These are phyloP conservation scores for Rhododendron ferrugineum DNA, from an alignment of 148 eudicot species.

Conservation along the genomic window DNA sequence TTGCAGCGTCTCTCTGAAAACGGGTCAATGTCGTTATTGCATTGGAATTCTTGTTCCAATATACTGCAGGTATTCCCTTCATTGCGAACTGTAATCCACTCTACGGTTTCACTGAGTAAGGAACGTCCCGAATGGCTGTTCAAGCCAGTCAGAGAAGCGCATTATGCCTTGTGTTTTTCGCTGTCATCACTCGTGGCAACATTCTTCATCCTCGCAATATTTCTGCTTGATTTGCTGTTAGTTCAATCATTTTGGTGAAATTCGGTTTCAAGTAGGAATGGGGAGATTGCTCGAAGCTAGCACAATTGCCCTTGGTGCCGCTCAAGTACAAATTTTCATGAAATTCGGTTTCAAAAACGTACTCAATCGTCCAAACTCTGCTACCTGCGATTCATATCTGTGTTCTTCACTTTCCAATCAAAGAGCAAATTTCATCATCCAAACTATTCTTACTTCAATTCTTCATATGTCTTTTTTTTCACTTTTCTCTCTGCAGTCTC, in stretches of 20 bases:
- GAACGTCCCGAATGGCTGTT: too few species aligned
- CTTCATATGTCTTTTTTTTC: too few species aligned
- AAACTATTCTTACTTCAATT: not conserved
- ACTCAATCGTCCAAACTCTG: too few species aligned
- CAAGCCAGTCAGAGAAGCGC: slow-evolving; percentile 6
- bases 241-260: not conserved
- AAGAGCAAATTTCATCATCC: not conserved
- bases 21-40: too few species aligned
- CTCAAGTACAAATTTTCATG: slow-evolving; percentile 51
- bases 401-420: not conserved
- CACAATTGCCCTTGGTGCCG: slow-evolving; percentile 95
- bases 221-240: not conserved
- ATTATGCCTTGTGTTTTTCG: slow-evolving; percentile 84
- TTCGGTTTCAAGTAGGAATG: slow-evolving; percentile 49
- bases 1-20: too few species aligned
- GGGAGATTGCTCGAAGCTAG: slow-evolving; percentile 99
- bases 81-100: too few species aligned
- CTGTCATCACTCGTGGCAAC: slow-evolving; percentile 32
- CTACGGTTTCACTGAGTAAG: too few species aligned
- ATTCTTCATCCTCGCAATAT: not conserved
- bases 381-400: too few species aligned
- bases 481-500: slow-evolving; percentile 41
- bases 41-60: too few species aligned
- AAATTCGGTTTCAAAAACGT: too few species aligned
- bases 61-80: too few species aligned